Base-by-base conservation (phyloP, 768 basidiomycete species). In the Russula dissimulans region DNA sequence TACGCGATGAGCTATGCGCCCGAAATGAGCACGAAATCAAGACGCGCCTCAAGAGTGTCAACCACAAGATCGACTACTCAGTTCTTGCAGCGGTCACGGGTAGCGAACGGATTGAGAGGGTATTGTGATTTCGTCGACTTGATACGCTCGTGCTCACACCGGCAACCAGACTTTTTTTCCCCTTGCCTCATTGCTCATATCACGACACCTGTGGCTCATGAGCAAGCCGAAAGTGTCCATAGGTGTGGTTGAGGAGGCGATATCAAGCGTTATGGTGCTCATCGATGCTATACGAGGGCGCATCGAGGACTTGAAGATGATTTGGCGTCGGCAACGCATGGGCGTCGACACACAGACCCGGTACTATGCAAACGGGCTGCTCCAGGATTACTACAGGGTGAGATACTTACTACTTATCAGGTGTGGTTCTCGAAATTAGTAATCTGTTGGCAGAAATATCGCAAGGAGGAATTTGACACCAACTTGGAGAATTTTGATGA, bases 281-380 rank as follows among this genome's bases (percentile, higher is more conserved):
- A 18, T 36, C 29, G 48, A 48, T 1, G 58, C 53, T 4, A 54
- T 60, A 38, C 31, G 15, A 44, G 45, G 6, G 0, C 58, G 61
- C 41, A 60, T 62, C 18, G 3, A 1, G 12, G 61, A 62, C 4
- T 17, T 62, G 49, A 54, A 60, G 45, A 44, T 17, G 11, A 60
- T 62, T 44, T 62, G 61, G 61, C 58, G 61, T 26, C 58, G 58
- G 38, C 61, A 60, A 32, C 50, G 58, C n/a, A 60, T 60, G 6
- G 61, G 54, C 14, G 61, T 62, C 32, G 58, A 62, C 29, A 49
- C 54, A 7, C 61, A 62, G 38, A 29, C 60, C 22, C 42, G 47
- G 18, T 60, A 60, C 44, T 62, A 62, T 60, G 45, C 61, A 18
- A 62, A 62, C 46, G 61, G 58, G 15, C 42, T 62, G 45, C 43